Evolutionary conservation across 1,139 yeast genomes (phyloP).

Genomic region (Magnusiomyces sp.): DNA sequence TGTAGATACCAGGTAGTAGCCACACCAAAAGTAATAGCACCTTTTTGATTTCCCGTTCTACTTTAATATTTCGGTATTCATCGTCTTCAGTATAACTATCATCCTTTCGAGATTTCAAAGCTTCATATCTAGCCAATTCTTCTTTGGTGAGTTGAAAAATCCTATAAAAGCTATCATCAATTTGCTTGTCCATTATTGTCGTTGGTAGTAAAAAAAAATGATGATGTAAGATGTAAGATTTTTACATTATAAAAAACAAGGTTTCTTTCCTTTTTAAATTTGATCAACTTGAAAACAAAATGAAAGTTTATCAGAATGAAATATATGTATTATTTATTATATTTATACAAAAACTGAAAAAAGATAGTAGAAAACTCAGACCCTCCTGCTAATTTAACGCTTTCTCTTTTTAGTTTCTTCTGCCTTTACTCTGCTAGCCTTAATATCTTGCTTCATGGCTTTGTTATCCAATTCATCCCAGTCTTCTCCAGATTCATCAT

Average conservation of each 20-base stretch:
- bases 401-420: constrained; percentile 14
- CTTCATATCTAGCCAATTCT: neutral
- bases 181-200: neutral
- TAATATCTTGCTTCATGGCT: constrained; percentile 28
- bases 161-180: neutral
- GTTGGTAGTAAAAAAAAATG: neutral
- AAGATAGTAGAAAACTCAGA: neutral
- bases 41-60: too few relatives aligned
- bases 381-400: constrained; percentile 4
- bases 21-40: too few relatives aligned
- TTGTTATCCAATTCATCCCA: constrained; percentile 34
- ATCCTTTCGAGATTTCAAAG: too few relatives aligned
- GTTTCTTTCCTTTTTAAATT: neutral
- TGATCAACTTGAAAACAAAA: neutral
- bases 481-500: constrained; percentile 32
- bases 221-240: neutral
- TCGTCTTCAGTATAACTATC: too few relatives aligned
- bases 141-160: neutral
- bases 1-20: too few relatives aligned
- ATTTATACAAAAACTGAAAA: neutral
- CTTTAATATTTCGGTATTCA: too few relatives aligned
- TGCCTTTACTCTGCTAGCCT: constrained; percentile 16
- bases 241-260: neutral
- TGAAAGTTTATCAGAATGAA: too few relatives aligned
- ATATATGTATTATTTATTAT: neutral